phyloP scores from a whole-genome alignment of 495 filamentous ascomycete genomes.

The Mytilinidion resinicola region DNA sequence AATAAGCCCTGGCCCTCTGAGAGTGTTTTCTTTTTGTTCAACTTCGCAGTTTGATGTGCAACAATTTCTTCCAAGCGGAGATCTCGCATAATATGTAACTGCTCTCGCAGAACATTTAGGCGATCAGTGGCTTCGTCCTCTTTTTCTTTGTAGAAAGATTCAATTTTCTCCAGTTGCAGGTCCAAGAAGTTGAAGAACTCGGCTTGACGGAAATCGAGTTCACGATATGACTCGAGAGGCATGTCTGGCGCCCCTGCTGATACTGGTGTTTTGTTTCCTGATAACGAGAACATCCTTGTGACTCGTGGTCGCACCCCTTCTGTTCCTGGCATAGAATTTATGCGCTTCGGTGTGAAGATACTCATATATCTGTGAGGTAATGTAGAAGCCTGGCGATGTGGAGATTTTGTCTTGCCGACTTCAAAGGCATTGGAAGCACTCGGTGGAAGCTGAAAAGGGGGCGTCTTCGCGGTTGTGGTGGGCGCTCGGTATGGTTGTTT shows the following conservation, averaged over 20 bases:
- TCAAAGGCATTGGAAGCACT: constrained; percentile 38
- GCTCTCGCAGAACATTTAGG: constrained; percentile 62
- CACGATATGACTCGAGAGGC: constrained; percentile 44
- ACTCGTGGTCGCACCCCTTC: constrained; percentile 28
- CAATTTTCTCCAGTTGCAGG: constrained; percentile 73
- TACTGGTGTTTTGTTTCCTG: constrained; percentile 20
- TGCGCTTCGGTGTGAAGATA: constrained; percentile 32
- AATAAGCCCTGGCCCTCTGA: background rate
- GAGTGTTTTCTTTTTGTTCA: constrained; percentile 23
- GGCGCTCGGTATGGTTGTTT: constrained; percentile 1
- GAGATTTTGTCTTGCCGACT: constrained; percentile 34
- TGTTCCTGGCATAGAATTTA: constrained; percentile 29
- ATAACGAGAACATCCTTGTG: constrained; percentile 40
- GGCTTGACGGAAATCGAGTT: constrained; percentile 56
- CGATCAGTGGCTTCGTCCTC: constrained; percentile 71
- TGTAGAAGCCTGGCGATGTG: constrained; percentile 13
- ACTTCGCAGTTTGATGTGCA: constrained; percentile 33
- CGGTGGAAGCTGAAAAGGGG: constrained; percentile 6
- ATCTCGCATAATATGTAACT: constrained; percentile 84
- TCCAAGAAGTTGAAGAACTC: constrained; percentile 80
- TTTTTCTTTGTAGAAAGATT: constrained; percentile 74
- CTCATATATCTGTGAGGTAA: constrained; percentile 24
- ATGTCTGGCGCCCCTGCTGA: constrained; percentile 33
- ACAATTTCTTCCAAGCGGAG: constrained; percentile 65
- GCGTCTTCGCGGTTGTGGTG: background rate